Evolutionary conservation across 305 asterid species (phyloP).

Genomic region (Plantago coronopus): DNA sequence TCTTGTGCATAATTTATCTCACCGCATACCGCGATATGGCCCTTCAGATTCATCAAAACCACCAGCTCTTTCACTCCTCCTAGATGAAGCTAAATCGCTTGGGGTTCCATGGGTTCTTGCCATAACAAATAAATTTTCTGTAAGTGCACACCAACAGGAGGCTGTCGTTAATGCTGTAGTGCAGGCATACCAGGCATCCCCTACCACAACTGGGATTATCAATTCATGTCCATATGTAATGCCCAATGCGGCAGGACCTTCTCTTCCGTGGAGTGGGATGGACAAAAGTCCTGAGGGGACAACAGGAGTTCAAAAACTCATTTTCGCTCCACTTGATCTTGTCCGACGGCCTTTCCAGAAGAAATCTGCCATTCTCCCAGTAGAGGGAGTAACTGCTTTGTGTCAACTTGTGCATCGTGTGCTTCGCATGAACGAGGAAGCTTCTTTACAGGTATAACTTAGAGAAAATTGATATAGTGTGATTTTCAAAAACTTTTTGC

Average conservation of each 20-base stretch:
- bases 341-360: slow-evolving; percentile 68
- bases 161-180: slow-evolving; percentile 65
- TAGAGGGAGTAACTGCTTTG: slow-evolving; percentile 75
- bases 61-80: slow-evolving; percentile 73
- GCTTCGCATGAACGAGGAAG: slow-evolving; percentile 75
- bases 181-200: slow-evolving; percentile 83
- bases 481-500: too few species aligned
- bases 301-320: slow-evolving; percentile 37
- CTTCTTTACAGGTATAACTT: slow-evolving; percentile 65
- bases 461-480: too few species aligned
- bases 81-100: slow-evolving; percentile 89
- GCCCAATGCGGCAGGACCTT: slow-evolving; percentile 61
- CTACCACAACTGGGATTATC: slow-evolving; percentile 64
- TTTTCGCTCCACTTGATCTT: slow-evolving; percentile 60
- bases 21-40: slow-evolving; percentile 72
- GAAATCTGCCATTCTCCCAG: slow-evolving; percentile 75
- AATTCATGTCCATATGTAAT: slow-evolving; percentile 88
- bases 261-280: slow-evolving; percentile 57
- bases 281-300: slow-evolving; percentile 35
- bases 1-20: slow-evolving; percentile 95
- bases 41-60: slow-evolving; percentile 48
- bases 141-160: slow-evolving; percentile 94
- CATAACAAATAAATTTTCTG: slow-evolving; percentile 89
- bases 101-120: slow-evolving; percentile 97
- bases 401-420: slow-evolving; percentile 66